Evolutionary conservation across 2,329 filamentous ascomycete species (phyloP).

Genomic region (Penicillium sp.): DNA sequence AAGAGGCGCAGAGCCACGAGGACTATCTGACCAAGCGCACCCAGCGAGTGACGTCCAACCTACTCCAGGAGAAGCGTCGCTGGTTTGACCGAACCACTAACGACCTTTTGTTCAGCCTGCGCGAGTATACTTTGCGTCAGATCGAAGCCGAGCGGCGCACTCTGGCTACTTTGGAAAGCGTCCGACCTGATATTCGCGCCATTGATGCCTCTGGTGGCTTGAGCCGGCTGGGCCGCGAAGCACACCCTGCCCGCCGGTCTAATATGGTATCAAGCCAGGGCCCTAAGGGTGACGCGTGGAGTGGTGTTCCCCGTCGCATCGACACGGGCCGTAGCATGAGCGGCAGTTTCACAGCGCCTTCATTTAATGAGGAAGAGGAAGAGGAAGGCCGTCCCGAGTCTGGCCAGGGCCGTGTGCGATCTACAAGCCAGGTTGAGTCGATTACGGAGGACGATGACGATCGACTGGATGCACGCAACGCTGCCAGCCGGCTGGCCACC

Average conservation of each 20-base stretch:
- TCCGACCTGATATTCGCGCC: slow-evolving; percentile 84
- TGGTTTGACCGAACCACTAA: slow-evolving; percentile 84
- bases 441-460: slow-evolving; percentile 64
- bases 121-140: slow-evolving; percentile 88
- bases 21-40: slow-evolving; percentile 78
- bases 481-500: slow-evolving; percentile 84
- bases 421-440: slow-evolving; percentile 44
- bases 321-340: slow-evolving; percentile 75
- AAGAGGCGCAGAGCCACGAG: slow-evolving; percentile 80
- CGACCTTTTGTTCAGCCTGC: slow-evolving; percentile 76
- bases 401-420: slow-evolving; percentile 44
- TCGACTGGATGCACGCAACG: slow-evolving; percentile 89
- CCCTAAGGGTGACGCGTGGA: slow-evolving; percentile 97
- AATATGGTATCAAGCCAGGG: slow-evolving; percentile 85
- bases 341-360: slow-evolving; percentile 61
- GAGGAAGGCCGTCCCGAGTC: slow-evolving; percentile 45
- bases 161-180: slow-evolving; percentile 84
- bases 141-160: slow-evolving; percentile 94
- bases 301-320: slow-evolving; percentile 76
- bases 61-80: slow-evolving; percentile 78
- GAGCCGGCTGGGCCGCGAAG: slow-evolving; percentile 80
- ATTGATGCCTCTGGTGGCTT: slow-evolving; percentile 90
- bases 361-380: slow-evolving; percentile 57
- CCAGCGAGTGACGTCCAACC: slow-evolving; percentile 78
- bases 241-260: slow-evolving; percentile 71